These are phyloP conservation scores for Lachancea cidri DNA, from an alignment of 805 yeast genomes.

Conservation along the genomic window DNA sequence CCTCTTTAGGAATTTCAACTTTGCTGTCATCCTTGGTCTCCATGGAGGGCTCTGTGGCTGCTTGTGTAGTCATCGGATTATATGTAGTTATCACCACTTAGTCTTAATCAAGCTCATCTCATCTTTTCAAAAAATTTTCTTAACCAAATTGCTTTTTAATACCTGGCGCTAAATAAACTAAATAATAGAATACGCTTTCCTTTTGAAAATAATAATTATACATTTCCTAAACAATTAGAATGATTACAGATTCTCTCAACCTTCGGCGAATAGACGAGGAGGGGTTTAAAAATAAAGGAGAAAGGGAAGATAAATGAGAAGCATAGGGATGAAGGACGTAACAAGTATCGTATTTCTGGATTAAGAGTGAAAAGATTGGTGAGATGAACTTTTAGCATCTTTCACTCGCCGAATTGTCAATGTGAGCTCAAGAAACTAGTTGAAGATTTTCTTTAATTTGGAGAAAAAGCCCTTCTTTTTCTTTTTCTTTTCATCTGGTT, in stretches of 20 bases:
- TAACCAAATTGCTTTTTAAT: not conserved
- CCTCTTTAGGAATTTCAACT: constrained; percentile 24
- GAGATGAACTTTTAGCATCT: no score
- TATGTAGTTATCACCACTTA: not conserved
- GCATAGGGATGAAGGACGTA: not conserved
- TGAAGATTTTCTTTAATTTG: constrained; percentile 20
- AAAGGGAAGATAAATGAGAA: not conserved
- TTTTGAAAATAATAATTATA: constrained; percentile 3
- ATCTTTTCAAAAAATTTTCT: constrained; percentile 12
- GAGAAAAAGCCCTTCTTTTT: constrained; percentile 21
- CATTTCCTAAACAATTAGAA: constrained; percentile 4
- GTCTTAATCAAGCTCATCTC: constrained; percentile 8
- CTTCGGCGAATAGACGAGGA: not conserved
- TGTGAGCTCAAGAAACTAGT: constrained; percentile 1
- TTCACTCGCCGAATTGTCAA: not conserved
- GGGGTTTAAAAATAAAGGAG: not conserved
- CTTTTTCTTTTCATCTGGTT: constrained; percentile 12
- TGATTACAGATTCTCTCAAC: constrained; percentile 7
- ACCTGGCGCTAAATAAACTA: not conserved
- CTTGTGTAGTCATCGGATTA: not conserved
- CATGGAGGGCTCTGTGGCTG: not conserved
- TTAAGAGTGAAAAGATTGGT: no score
- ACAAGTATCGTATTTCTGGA: not conserved
- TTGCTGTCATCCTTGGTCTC: not conserved
- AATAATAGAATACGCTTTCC: not conserved